A percentile compares a stretch with the other conserved stretches of the same genome.
These are phyloP conservation scores for Obelidium mucronatum DNA, from an alignment of 192 early-diverging fungal species.

Conservation along the genomic window DNA sequence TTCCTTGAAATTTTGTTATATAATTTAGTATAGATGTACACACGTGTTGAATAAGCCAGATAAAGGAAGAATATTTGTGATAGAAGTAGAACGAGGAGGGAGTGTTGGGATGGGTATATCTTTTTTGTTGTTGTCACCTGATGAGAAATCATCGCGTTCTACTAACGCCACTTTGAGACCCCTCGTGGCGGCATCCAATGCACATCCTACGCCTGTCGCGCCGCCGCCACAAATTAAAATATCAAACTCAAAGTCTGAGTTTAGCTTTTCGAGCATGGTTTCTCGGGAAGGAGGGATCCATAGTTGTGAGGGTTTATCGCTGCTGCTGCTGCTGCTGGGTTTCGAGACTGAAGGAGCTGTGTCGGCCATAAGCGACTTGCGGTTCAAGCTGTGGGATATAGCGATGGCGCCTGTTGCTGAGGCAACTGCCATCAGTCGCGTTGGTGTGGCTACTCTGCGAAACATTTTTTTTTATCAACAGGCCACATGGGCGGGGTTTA, in stretches of 20 bases:
- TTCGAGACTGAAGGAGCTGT: no score
- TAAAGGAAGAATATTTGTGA: neutral
- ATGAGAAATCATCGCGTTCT: constrained; percentile 94
- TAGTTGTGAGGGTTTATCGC: constrained; percentile 11
- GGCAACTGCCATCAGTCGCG: no score
- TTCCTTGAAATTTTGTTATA: constrained; percentile 67
- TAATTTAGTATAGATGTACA: neutral
- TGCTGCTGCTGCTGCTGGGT: neutral
- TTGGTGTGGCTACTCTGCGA: no score
- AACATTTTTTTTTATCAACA: no score
- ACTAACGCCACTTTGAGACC: constrained; percentile 93
- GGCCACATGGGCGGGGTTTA: no score
- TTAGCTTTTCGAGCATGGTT: constrained; percentile 31
- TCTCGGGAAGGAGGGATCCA: constrained; percentile 39
- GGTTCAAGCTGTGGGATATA: no score
- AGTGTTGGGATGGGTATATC: neutral
- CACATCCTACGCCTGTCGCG: constrained; percentile 91
- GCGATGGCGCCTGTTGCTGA: no score
- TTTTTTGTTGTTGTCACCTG: constrained; percentile 53
- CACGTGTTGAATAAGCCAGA: neutral
- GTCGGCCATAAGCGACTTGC: no score
- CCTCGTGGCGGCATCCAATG: constrained; percentile 91
- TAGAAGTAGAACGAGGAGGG: neutral
- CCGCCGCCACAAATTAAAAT: constrained; percentile 93
- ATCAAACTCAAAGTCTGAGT: constrained; percentile 66